These are phyloP conservation scores for Xanthoconium separans DNA, from an alignment of 1,284 basidiomycete species.

Conservation along the genomic window DNA sequence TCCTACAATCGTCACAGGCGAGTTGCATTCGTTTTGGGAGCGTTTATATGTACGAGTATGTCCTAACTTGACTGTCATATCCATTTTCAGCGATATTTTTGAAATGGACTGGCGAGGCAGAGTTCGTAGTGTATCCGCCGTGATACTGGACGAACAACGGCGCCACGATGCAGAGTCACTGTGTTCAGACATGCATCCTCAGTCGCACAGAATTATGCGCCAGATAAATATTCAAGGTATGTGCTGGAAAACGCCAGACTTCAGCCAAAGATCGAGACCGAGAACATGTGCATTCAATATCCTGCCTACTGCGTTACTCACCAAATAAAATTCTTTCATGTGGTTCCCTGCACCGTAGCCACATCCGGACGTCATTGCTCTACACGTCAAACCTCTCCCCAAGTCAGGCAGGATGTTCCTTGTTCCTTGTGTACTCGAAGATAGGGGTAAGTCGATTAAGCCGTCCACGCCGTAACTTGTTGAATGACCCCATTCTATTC, in stretches of 20 bases:
- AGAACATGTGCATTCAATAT: slow-evolving; percentile 18
- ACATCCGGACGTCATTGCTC: slow-evolving; percentile 1
- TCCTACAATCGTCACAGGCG: slow-evolving; percentile 3
- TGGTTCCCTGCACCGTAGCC: background rate
- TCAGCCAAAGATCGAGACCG: slow-evolving; percentile 4
- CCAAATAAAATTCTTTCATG: background rate
- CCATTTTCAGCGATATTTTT: background rate
- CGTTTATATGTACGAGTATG: background rate
- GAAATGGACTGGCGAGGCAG: background rate
- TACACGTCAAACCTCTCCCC: accelerated
- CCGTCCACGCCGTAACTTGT: background rate
- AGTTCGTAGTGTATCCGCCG: slow-evolving; percentile 1
- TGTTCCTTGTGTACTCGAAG: slow-evolving; percentile 10
- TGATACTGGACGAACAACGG: slow-evolving; percentile 11
- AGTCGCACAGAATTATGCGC: slow-evolving; percentile 7
- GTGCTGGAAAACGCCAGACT: slow-evolving; percentile 13
- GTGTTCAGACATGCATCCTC: background rate
- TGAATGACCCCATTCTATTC: background rate
- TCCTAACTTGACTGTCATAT: background rate
- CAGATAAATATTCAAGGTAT: slow-evolving; percentile 23
- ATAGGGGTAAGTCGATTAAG: slow-evolving; percentile 7
- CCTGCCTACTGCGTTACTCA: slow-evolving; percentile 13
- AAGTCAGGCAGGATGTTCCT: background rate
- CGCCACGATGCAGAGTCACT: slow-evolving; percentile 10
- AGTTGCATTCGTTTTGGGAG: slow-evolving; percentile 2